Conservation (phyloP, 768 basidiomycete genomes). For the Agrocybe praecox region DNA sequence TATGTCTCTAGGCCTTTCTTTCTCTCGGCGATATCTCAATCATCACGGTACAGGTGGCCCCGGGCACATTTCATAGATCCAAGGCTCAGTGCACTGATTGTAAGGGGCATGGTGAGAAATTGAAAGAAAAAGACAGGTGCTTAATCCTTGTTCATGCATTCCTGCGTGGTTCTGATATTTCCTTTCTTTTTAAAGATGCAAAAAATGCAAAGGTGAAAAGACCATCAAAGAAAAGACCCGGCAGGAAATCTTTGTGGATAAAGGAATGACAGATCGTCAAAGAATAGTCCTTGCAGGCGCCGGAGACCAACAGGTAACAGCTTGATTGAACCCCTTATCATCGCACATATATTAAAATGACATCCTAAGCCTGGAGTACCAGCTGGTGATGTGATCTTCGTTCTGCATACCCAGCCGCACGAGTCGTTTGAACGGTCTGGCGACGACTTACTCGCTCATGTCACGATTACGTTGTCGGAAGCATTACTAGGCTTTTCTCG, state of each 20-base stretch:
- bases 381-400: constrained; percentile 90
- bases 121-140: constrained; percentile 85
- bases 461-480: constrained; percentile 90
- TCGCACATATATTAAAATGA: neutral
- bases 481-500: constrained; percentile 94
- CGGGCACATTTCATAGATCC: constrained; percentile 39
- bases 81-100: constrained; percentile 70
- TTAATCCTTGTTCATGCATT: constrained; percentile 16
- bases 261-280: constrained; percentile 83
- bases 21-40: neutral
- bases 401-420: constrained; percentile 68
- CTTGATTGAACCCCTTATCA: neutral
- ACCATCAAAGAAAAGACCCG: constrained; percentile 87
- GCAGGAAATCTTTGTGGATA: constrained; percentile 85
- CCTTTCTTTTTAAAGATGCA: constrained; percentile 60
- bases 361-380: constrained; percentile 73
- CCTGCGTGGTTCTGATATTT: neutral
- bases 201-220: constrained; percentile 91
- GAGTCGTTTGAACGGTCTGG: constrained; percentile 83
- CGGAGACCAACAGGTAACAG: constrained; percentile 81
- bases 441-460: constrained; percentile 76
- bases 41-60: constrained; percentile 14
- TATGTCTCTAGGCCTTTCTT: constrained; percentile 6
- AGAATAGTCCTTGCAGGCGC: constrained; percentile 89
- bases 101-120: constrained; percentile 64